Evolutionary conservation across 2,329 filamentous ascomycete genomes (phyloP), one percentile per base, ranked within the genome.

Genomic region (Clarireedia paspali): DNA sequence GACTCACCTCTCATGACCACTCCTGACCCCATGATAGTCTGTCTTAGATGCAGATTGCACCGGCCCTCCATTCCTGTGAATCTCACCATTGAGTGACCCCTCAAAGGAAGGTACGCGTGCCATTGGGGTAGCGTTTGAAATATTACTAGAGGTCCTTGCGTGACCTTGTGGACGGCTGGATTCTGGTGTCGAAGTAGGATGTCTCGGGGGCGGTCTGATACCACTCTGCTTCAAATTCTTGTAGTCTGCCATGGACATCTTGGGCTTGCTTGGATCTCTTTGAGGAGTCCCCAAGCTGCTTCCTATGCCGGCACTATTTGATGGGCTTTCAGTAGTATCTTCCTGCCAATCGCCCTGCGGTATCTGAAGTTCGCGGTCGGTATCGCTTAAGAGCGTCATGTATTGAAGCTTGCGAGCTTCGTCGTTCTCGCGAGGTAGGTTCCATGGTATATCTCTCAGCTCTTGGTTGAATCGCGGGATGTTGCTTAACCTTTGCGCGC

Each of bases 231-330:
- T 67, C 56, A 64, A 53, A 49, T 62, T 66, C 59, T 65, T 66
- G 53, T 70, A 70, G 49, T 70, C 68, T 17, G 63, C 62, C 17
- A 69, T 57, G 6, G 64, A 66, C 39, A 70, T 62, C 60, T 67
- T 70, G 5, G 66, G 60, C 40, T 63, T 64, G 53, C 64, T 67
- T 7, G 57, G 20, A 27, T 64, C 64, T 47, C 60, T 57, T 42
- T 64, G 63, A 17, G 67, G 67, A 5, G 68, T 68, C 7, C 62
- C 55, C 3, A 66, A 62, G 48, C 59, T 66, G 50, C 66, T 69
- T 47, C 62, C 60, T 36, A 60, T 59, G 52, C 60, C 61, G 23
- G 58, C 47, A 56, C 61, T 65, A 9, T 57, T 48, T 4, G 66
- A 63, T 14, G 62, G 62, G 10, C 50, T 52, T 5, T 53, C 60